Percentiles rank a stretch among this genome's conserved stretches.
Conservation (phyloP, 208 protist species). For the Trichomonas tenax region DNA sequence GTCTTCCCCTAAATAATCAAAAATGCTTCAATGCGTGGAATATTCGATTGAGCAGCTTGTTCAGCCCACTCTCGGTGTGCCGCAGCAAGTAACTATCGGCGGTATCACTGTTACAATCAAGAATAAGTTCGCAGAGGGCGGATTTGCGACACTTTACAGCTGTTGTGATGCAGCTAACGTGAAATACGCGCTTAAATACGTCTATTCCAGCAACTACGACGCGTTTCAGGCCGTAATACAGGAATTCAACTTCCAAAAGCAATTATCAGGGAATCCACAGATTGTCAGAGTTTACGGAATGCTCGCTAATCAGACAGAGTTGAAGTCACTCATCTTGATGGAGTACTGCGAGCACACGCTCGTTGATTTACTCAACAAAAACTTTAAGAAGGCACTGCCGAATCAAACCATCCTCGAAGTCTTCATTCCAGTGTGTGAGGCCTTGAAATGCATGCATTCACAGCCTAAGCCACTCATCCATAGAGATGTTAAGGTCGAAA, state of each 20-base stretch:
- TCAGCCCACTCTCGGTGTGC: neutral
- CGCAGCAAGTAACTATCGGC: neutral
- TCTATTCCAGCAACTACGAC: neutral
- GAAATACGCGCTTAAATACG: neutral
- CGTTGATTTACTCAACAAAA: neutral
- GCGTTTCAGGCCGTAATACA: neutral
- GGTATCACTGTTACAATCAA: neutral
- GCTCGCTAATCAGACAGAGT: neutral
- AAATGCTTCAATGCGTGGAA: neutral
- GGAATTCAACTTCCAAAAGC: neutral
- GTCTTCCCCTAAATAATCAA: neutral
- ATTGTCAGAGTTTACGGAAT: conserved; percentile 20
- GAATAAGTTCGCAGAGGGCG: neutral
- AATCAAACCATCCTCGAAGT: neutral
- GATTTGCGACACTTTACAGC: neutral
- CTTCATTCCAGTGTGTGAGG: neutral
- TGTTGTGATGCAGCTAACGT: neutral
- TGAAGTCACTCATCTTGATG: neutral
- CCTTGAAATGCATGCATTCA: neutral
- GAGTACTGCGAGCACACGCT: neutral
- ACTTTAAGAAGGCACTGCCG: neutral
- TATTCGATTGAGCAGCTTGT: neutral
- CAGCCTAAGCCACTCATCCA: neutral
- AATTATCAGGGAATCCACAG: neutral
- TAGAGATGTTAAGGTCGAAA: neutral